Evolutionary conservation across 148 eudicot species (phyloP).

Genomic region (Diospyros kaki): DNA sequence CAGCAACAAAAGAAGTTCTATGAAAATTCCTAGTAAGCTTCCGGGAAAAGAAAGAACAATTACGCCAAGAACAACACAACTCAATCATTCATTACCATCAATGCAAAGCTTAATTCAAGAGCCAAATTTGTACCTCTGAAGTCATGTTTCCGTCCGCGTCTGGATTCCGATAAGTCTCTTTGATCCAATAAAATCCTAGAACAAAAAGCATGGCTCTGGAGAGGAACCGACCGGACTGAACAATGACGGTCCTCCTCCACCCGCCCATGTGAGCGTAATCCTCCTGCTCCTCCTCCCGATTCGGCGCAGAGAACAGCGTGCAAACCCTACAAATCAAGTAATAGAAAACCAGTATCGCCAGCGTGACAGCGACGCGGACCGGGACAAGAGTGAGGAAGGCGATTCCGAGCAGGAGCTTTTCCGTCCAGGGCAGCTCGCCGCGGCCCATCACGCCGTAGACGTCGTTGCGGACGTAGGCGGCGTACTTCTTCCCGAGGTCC

Average conservation of each 20-base stretch:
- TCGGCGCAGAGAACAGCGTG: conserved; percentile 47
- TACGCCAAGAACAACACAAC: no score
- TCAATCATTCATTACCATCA: not conserved
- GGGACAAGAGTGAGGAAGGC: conserved; percentile 59
- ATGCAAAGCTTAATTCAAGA: not conserved
- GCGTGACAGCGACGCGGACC: conserved; percentile 32
- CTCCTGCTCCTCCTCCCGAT: conserved; percentile 55
- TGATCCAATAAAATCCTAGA: conserved; percentile 80
- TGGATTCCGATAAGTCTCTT: conserved; percentile 17
- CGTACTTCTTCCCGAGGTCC: conserved; percentile 70
- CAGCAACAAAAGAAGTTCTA: no score
- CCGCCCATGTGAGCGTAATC: conserved; percentile 73
- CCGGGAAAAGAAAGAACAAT: no score
- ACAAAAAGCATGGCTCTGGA: conserved; percentile 65
- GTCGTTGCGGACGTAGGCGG: conserved; percentile 65
- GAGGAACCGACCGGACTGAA: conserved; percentile 52
- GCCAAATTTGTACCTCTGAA: conserved; percentile 21
- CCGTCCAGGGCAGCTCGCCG: conserved; percentile 47
- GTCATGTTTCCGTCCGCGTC: conserved; percentile 18
- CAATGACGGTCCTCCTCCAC: conserved; percentile 67
- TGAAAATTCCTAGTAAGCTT: no score
- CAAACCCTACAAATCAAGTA: conserved; percentile 66
- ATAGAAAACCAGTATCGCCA: conserved; percentile 45
- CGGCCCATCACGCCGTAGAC: conserved; percentile 73
- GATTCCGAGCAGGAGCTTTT: conserved; percentile 42